phyloP scores from a whole-genome alignment of 495 filamentous ascomycete species.

The Aspergillus indologenus region DNA sequence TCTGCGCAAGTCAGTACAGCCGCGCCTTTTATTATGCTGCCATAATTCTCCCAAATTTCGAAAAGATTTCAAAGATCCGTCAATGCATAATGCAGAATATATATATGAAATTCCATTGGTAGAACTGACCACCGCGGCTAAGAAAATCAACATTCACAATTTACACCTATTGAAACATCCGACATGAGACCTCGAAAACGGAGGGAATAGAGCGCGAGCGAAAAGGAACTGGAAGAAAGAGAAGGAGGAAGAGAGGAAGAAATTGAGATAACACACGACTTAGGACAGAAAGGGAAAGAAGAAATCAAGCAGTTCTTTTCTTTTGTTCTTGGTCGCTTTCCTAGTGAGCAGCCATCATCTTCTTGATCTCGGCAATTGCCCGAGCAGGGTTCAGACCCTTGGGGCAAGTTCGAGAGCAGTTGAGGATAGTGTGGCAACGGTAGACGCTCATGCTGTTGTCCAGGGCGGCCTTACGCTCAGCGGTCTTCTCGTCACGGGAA shows the following conservation, averaged over 20 bases:
- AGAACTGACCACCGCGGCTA: constrained; percentile 10
- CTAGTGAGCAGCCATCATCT: constrained; percentile 69
- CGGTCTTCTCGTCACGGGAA: constrained; percentile 82
- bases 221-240: constrained; percentile 15
- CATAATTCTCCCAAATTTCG: no score
- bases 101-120: constrained; percentile 1
- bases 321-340: constrained; percentile 22
- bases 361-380: constrained; percentile 98
- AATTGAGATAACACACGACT: constrained; percentile 27
- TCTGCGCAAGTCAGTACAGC: no score
- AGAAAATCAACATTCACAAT: constrained; percentile 40
- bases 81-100: neutral
- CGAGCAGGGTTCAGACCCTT: constrained; percentile 95
- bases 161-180: constrained; percentile 51
- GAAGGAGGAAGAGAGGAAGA: constrained; percentile 19
- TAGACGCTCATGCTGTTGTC: constrained; percentile 99
- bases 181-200: constrained; percentile 29
- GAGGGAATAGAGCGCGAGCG: constrained; percentile 25
- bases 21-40: no score
- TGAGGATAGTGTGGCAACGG: constrained; percentile 98
- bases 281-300: constrained; percentile 23
- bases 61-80: no score
- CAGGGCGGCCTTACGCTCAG: constrained; percentile 80
- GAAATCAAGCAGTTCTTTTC: constrained; percentile 36
- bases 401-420: constrained; percentile 94